A percentile compares a stretch with the other conserved stretches of the same genome.
Conservation (phyloP, 768 basidiomycete species). For the Hebeloma cylindrosporum region DNA sequence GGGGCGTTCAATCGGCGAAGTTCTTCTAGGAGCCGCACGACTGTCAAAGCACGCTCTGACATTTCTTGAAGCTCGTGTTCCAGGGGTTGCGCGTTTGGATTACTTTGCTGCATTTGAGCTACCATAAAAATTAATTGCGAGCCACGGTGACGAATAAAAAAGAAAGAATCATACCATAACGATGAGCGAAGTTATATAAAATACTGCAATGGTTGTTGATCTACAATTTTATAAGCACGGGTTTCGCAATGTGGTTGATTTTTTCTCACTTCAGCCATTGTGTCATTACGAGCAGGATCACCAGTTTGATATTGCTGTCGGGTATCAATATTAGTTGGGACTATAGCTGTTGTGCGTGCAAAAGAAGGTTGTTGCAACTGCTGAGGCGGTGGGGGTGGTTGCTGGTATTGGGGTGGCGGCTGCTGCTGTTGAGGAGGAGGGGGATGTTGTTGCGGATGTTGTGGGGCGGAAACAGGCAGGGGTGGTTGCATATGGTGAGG, state of each 20-base stretch:
- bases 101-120: conserved; percentile 46
- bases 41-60: conserved; percentile 62
- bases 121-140: conserved; percentile 8
- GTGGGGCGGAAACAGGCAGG: conserved; percentile 20
- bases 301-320: conserved; percentile 33
- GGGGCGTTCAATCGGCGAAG: conserved; percentile 45
- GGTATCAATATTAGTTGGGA: conserved; percentile 43
- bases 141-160: conserved; percentile 5
- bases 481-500: conserved; percentile 15
- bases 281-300: conserved; percentile 37
- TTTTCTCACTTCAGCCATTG: conserved; percentile 46
- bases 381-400: conserved; percentile 20
- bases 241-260: too few species aligned
- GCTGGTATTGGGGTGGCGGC: conserved; percentile 17
- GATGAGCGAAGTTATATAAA: conserved; percentile 63
- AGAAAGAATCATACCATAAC: conserved; percentile 50
- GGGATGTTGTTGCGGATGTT: conserved; percentile 23
- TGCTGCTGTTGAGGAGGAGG: conserved; percentile 16
- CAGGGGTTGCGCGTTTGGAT: conserved; percentile 51
- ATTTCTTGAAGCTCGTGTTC: conserved; percentile 65
- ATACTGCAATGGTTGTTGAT: conserved; percentile 61
- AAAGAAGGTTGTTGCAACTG: conserved; percentile 30
- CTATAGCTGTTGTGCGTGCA: conserved; percentile 40
- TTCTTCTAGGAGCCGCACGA: conserved; percentile 68
- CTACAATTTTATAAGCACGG: conserved; percentile 36